A percentile compares a stretch with the other conserved stretches of the same genome.
Conservation (phyloP, 306 rosid species). For the Ormosia emarginata region DNA sequence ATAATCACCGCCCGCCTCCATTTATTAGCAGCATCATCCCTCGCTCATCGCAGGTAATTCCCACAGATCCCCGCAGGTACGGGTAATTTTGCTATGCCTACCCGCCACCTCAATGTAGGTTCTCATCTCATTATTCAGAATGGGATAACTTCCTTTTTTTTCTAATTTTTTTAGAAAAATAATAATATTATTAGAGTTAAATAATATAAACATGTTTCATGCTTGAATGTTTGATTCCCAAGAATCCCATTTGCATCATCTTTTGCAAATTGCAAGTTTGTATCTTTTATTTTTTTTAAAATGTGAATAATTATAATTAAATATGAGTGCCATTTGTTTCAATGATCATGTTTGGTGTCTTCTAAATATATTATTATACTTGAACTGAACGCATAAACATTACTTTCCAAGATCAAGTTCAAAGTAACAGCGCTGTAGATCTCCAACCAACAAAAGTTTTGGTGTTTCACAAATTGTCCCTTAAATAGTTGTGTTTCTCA, state of each 20-base stretch:
- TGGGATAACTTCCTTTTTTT: background rate
- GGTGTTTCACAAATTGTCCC: conserved; percentile 29
- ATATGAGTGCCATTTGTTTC: background rate
- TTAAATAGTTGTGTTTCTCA: conserved; percentile 21
- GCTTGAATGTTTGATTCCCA: conserved; percentile 7
- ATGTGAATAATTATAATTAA: conserved; percentile 4
- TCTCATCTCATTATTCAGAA: background rate
- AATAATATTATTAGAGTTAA: background rate
- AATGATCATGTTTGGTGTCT: background rate
- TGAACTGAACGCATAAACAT: background rate
- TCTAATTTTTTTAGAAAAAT: background rate
- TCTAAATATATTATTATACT: background rate
- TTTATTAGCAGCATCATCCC: no score
- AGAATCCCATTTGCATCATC: conserved; percentile 4
- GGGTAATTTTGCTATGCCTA: no score
- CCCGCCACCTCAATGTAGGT: no score
- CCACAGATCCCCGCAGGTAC: no score
- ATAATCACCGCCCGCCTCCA: no score
- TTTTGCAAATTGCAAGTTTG: background rate
- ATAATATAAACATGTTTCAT: conserved; percentile 13
- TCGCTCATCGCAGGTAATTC: no score
- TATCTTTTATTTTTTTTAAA: background rate
- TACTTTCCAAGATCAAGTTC: background rate
- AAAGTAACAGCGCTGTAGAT: conserved; percentile 16
- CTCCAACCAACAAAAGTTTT: conserved; percentile 28